Evolutionary conservation across 345 rosid genomes (phyloP), one percentile per base, ranked within the genome.

Genomic region (Melaleuca quinquenervia): DNA sequence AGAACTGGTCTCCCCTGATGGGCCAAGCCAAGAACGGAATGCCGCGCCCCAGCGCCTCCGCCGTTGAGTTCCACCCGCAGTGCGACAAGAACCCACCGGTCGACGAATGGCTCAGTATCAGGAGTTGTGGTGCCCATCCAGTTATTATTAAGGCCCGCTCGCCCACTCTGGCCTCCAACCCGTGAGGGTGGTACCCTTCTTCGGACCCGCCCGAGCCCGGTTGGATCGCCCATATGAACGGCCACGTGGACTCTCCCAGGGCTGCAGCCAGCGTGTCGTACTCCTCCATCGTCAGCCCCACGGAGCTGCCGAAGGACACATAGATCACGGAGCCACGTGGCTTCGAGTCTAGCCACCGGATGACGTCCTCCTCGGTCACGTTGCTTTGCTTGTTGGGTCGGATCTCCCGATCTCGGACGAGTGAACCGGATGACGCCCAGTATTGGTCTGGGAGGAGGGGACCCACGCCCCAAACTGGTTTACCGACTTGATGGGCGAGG

Each of bases 31-130:
- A 55, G 8, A 91, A 51, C 2, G 90, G 89, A 7, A 91, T 87
- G 3, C 91, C 91, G 6, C 87, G 80, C 7, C 89, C 90, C 10
- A 91, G 36, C 7, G 90, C 90, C 75, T 91, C 93, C 44, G 87
- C 64, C 0, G 90, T 91, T 6, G 91, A 91, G 49, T 91, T 91
- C 92, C 93, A 91, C 36, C 93, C 93, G 9, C 92, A 92, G 32
- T 92, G 92, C 1, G 94, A 91, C 10, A 90, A 36, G 86, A 91
- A 90, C 6, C 91, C 91, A 10, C 90, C 92, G 5, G 89, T 89
- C 16, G 92, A 90, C 12, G 85, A 80, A 27, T 90, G 94, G 87
- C 91, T 89, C 83, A 92, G 82, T 52, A 90, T 90, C 83, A 87
- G 26, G 76, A 92, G 48, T 58, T 92, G 92, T 13, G 92, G 94